These are phyloP conservation scores for Aspergillus asperescens DNA, from an alignment of 495 filamentous ascomycete species.

Conservation along the genomic window DNA sequence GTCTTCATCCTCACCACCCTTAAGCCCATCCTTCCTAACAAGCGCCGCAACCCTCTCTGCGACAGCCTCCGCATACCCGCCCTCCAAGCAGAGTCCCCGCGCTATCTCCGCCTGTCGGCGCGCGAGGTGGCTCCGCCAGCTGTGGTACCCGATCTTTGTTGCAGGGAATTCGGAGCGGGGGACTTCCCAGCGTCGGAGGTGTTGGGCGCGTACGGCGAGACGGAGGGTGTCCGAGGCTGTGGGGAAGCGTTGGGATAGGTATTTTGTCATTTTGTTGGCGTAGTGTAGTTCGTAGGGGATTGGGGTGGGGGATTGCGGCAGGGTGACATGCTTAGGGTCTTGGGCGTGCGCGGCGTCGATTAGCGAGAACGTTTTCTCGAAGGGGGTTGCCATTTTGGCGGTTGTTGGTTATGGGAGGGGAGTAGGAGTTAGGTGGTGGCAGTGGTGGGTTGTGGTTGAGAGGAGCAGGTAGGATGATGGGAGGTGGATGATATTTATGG, in stretches of 20 bases:
- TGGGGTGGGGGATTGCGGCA: slow-evolving; percentile 9
- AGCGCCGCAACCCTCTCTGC: slow-evolving; percentile 52
- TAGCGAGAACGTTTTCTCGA: slow-evolving; percentile 47
- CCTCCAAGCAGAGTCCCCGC: slow-evolving; percentile 46
- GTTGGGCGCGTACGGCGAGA: slow-evolving; percentile 74
- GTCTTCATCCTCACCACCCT: slow-evolving; percentile 61
- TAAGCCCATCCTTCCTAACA: slow-evolving; percentile 61
- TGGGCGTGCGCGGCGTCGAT: slow-evolving; percentile 70
- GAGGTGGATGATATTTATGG: background rate
- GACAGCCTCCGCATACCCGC: slow-evolving; percentile 45
- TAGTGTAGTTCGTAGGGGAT: slow-evolving; percentile 75
- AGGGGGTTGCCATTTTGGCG: slow-evolving; percentile 21
- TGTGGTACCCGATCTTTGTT: slow-evolving; percentile 65
- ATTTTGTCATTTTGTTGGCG: slow-evolving; percentile 68
- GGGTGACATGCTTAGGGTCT: slow-evolving; percentile 52
- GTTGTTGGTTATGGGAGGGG: background rate
- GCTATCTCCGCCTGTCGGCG: slow-evolving; percentile 62
- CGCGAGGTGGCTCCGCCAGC: slow-evolving; percentile 68
- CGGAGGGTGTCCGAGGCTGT: slow-evolving; percentile 57
- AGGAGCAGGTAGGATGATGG: background rate
- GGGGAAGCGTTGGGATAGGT: slow-evolving; percentile 52
- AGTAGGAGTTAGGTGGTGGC: background rate
- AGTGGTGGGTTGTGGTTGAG: background rate
- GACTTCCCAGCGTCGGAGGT: slow-evolving; percentile 77
- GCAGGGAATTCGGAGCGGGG: slow-evolving; percentile 63